These are phyloP conservation scores for Alternaria novae-zelandiae DNA, from an alignment of 2,329 filamentous ascomycete species.

Conservation along the genomic window DNA sequence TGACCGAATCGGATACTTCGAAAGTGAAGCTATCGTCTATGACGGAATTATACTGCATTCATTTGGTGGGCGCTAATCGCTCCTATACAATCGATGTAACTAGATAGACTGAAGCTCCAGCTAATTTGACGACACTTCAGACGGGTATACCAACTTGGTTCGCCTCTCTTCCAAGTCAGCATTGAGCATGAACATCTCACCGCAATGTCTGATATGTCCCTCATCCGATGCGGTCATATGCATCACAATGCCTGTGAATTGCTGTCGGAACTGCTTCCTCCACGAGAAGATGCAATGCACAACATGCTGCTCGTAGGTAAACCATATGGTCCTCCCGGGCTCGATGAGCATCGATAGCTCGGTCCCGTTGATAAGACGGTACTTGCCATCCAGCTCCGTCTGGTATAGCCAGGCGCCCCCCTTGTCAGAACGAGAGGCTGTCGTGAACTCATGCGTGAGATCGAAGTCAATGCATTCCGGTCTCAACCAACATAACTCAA, in stretches of 20 bases:
- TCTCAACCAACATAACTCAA: background rate
- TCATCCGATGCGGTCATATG: background rate
- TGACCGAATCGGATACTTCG: background rate
- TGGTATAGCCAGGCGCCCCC: background rate
- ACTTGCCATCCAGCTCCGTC: background rate
- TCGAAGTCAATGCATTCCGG: background rate
- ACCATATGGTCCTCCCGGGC: background rate
- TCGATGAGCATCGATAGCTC: background rate
- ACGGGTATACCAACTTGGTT: background rate
- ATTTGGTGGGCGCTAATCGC: background rate
- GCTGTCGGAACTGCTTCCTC: background rate
- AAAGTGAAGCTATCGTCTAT: background rate
- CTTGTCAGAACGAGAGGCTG: background rate
- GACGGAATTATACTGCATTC: background rate
- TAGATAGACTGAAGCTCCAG: background rate
- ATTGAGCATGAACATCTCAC: background rate
- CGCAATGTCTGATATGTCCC: background rate
- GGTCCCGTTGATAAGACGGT: background rate
- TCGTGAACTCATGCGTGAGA: background rate
- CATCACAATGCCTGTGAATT: background rate
- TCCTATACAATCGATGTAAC: background rate
- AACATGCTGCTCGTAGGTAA: background rate
- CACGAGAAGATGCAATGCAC: background rate
- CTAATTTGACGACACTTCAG: background rate
- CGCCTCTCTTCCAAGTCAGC: background rate